Conservation (phyloP, 78 protist genomes). For the Carpediemonas membranifera region DNA sequence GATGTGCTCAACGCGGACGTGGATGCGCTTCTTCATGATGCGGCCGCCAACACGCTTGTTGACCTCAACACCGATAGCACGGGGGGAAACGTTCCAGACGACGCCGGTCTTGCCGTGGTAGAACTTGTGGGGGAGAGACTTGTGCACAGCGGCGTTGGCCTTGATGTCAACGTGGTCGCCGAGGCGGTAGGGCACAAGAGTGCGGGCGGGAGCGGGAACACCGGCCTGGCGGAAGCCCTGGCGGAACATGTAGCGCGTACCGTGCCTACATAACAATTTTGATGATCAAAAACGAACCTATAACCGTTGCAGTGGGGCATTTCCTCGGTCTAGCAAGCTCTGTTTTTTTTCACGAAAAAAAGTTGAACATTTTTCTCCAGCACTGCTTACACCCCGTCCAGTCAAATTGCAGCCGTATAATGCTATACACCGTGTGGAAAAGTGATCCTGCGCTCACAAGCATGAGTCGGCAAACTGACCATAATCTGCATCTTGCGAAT, state of each 20-base stretch:
- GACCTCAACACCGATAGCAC: conserved; percentile 93
- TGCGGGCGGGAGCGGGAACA: conserved; percentile 46
- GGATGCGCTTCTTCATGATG: conserved; percentile 86
- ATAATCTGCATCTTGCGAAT: too few species aligned
- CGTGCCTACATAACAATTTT: too few species aligned
- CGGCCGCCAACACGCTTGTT: conserved; percentile 83
- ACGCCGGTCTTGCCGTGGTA: conserved; percentile 99
- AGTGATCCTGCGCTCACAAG: too few species aligned
- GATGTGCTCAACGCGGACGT: conserved; percentile 96
- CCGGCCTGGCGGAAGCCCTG: conserved; percentile 78
- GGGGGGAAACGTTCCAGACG: conserved; percentile 92
- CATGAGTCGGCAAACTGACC: too few species aligned
- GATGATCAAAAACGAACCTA: too few species aligned
- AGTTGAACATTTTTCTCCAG: too few species aligned
- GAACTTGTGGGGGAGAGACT: conserved; percentile 98
- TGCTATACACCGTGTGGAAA: too few species aligned
- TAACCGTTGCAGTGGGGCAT: too few species aligned
- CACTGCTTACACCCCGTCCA: too few species aligned
- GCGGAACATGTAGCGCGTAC: conserved; percentile 82
- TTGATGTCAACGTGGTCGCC: conserved; percentile 88
- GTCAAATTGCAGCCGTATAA: too few species aligned
- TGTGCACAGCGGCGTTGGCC: conserved; percentile 80
- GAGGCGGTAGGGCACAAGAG: conserved; percentile 51
- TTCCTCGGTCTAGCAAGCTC: too few species aligned
- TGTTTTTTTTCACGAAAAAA: too few species aligned